These are phyloP conservation scores for Pharus latifolius DNA, from an alignment of 176 grass and related monocot species.

Conservation along the genomic window DNA sequence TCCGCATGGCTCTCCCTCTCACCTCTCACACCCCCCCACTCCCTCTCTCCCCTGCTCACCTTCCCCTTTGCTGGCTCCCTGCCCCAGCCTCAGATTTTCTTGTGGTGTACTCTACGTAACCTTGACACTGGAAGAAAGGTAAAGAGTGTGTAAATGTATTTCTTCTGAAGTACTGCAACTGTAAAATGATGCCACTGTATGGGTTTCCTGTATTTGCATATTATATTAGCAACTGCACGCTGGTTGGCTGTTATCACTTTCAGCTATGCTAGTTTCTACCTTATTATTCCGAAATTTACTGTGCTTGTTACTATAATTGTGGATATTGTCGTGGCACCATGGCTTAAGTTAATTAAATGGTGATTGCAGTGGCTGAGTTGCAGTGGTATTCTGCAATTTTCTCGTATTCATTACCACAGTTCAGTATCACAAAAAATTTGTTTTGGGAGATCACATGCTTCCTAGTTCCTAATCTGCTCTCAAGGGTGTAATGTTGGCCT, in stretches of 20 bases:
- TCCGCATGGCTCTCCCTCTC: too few species aligned
- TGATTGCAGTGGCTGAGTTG: neutral
- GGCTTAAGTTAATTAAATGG: neutral
- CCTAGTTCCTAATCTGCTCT: neutral
- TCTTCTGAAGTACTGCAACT: neutral
- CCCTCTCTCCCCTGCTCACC: too few species aligned
- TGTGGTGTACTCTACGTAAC: neutral
- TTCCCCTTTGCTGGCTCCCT: too few species aligned
- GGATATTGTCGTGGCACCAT: neutral
- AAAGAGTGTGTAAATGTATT: neutral
- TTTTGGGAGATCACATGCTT: neutral
- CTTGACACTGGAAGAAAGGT: neutral
- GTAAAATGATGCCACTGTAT: neutral
- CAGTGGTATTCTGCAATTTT: too few species aligned
- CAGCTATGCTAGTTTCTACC: neutral
- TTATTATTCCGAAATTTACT: neutral
- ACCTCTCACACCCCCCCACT: too few species aligned
- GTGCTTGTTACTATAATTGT: neutral
- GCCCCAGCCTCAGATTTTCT: neutral
- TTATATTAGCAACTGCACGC: neutral
- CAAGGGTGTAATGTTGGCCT: neutral
- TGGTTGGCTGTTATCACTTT: neutral
- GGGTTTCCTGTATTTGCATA: neutral
- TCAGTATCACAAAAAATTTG: neutral
- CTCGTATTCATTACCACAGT: neutral